Percentiles rank a stretch among this genome's conserved stretches.
These are phyloP conservation scores for Castanopsis chinensis DNA, from an alignment of 306 rosid genomes.

Conservation along the genomic window DNA sequence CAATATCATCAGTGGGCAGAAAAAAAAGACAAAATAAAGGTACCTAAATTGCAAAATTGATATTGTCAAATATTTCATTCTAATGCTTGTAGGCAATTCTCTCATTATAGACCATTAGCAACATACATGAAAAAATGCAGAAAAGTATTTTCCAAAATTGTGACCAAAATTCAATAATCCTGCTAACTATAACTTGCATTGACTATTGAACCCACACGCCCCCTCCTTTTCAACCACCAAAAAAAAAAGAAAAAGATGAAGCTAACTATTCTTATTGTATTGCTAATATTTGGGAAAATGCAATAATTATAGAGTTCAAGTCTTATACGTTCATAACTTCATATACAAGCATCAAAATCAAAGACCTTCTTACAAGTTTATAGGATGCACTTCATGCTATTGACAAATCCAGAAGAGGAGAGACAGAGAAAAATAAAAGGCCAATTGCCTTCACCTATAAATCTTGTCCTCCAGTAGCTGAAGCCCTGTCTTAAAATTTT, in stretches of 20 bases:
- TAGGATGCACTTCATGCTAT: neutral
- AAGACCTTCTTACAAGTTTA: neutral
- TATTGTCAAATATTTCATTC: neutral
- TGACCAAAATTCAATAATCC: neutral
- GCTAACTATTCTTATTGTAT: neutral
- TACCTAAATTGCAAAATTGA: neutral
- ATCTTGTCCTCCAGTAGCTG: constrained; percentile 93
- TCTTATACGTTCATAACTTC: too few species aligned
- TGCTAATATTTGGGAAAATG: neutral
- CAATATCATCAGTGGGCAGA: neutral
- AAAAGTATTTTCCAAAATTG: neutral
- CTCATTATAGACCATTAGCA: neutral
- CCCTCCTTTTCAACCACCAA: too few species aligned
- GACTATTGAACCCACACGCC: too few species aligned
- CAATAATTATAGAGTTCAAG: neutral
- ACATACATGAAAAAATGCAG: neutral
- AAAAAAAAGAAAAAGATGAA: neutral
- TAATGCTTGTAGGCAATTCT: neutral
- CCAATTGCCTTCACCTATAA: constrained; percentile 53
- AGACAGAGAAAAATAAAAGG: constrained; percentile 17
- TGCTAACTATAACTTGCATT: neutral
- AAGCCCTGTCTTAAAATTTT: constrained; percentile 80
- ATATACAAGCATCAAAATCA: neutral
- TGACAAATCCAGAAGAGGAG: neutral
- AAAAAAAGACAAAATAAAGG: neutral